Evolutionary conservation across 1,139 yeast genomes (phyloP).

Genomic region (Geotrichum fermentans): DNA sequence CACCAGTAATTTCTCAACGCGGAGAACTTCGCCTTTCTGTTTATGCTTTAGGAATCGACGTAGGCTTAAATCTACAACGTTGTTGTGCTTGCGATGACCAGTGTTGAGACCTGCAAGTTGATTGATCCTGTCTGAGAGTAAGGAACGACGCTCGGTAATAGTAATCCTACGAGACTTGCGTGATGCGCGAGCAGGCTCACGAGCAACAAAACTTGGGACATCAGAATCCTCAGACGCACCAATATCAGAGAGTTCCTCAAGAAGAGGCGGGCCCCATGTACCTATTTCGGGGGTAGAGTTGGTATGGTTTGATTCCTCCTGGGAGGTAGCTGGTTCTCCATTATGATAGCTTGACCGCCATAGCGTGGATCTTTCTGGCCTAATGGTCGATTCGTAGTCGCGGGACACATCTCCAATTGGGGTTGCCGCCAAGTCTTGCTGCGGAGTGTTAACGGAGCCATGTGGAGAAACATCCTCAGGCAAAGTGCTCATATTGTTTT

Average conservation of each 20-base stretch:
- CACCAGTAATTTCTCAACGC: slow-evolving; percentile 63
- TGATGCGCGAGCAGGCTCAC: neutral
- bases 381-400: slow-evolving; percentile 7
- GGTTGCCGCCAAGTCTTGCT: too few species aligned
- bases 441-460: too few species aligned
- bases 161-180: neutral
- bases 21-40: slow-evolving; percentile 56
- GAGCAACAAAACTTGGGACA: too few species aligned
- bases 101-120: neutral
- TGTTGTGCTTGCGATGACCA: neutral
- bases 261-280: slow-evolving; percentile 7
- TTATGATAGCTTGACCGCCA: too few species aligned
- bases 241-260: neutral
- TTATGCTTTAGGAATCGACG: slow-evolving; percentile 16
- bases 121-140: neutral
- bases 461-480: neutral
- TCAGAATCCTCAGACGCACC: neutral
- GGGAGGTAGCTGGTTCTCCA: too few species aligned
- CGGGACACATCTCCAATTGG: neutral
- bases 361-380: neutral
- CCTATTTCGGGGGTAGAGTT: too few species aligned
- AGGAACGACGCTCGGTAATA: neutral
- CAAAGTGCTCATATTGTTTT: neutral
- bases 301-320: neutral
- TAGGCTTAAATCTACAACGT: neutral